Conservation (phyloP, 352 stramenopile genomes). For the Phytophthora agathidicida region DNA sequence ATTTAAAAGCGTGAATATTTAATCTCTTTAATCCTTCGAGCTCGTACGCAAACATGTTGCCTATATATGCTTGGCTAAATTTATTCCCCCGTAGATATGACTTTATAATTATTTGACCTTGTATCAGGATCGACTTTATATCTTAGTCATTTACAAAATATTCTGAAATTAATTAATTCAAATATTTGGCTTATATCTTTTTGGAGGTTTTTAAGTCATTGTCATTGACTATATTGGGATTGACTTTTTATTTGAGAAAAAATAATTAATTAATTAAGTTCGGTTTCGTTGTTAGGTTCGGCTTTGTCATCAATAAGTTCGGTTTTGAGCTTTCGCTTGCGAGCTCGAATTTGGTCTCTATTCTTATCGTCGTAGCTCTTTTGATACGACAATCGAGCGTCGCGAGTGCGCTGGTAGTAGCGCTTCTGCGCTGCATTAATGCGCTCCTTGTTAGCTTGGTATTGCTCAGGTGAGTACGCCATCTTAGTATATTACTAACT, state of each 20-base stretch:
- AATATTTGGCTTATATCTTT: constrained; percentile 13
- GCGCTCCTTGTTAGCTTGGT: no score
- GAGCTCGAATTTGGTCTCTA: no score
- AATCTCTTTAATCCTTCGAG: no score
- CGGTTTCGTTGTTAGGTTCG: constrained; percentile 17
- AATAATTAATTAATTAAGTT: constrained; percentile 20
- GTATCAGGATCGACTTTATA: constrained; percentile 27
- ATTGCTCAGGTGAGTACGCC: no score
- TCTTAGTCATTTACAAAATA: constrained; percentile 17
- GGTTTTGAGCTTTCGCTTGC: no score
- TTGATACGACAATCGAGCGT: no score
- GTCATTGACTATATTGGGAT: constrained; percentile 14
- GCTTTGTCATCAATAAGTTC: constrained; percentile 3
- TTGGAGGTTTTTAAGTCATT: constrained; percentile 10
- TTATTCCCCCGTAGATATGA: constrained; percentile 23
- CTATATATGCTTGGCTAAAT: constrained; percentile 11
- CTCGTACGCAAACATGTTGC: constrained; percentile 5
- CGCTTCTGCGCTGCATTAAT: no score
- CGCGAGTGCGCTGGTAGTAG: no score
- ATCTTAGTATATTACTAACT: no score
- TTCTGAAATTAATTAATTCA: constrained; percentile 22
- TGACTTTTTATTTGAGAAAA: constrained; percentile 11
- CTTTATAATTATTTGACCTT: constrained; percentile 21
- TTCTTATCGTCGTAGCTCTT: no score
- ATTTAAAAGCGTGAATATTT: no score